Percentiles rank a stretch among this genome's conserved stretches.
These are phyloP conservation scores for Dothiorella sarmentorum DNA, from an alignment of 2,329 filamentous ascomycete genomes.

Conservation along the genomic window DNA sequence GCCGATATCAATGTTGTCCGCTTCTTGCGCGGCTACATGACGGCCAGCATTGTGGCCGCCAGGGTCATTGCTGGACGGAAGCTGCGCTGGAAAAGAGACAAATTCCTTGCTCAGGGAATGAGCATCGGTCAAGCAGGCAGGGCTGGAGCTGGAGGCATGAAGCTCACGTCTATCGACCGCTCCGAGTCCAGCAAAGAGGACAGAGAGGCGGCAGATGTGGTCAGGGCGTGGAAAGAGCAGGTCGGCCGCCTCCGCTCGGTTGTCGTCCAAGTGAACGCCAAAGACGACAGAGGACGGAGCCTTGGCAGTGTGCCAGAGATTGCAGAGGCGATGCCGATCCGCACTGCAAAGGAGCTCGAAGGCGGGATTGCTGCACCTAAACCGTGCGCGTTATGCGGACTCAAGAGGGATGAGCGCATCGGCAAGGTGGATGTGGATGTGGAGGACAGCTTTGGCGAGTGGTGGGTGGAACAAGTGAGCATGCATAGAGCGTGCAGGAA, in stretches of 20 bases:
- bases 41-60: constrained; percentile 65
- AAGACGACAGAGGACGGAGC: constrained; percentile 24
- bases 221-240: constrained; percentile 70
- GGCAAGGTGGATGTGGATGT: constrained; percentile 70
- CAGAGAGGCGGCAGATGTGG: constrained; percentile 75
- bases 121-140: constrained; percentile 72
- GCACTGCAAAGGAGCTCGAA: constrained; percentile 57
- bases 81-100: constrained; percentile 86
- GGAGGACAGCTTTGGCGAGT: constrained; percentile 91
- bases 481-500: constrained; percentile 76
- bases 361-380: constrained; percentile 71
- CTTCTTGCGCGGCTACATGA: constrained; percentile 63
- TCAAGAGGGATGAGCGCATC: constrained; percentile 83
- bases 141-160: constrained; percentile 82
- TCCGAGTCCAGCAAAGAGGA: constrained; percentile 79
- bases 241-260: constrained; percentile 71
- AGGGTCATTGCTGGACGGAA: constrained; percentile 81
- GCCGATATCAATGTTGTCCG: constrained; percentile 58
- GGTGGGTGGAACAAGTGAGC: constrained; percentile 73
- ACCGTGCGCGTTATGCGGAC: constrained; percentile 78
- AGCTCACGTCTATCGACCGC: constrained; percentile 81
- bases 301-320: constrained; percentile 63
- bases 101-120: constrained; percentile 80
- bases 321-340: constrained; percentile 64
- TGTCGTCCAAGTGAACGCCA: constrained; percentile 37